Evolutionary conservation across 2,329 filamentous ascomycete genomes (phyloP), one percentile per base, ranked within the genome.

Genomic region (Microsporum canis): DNA sequence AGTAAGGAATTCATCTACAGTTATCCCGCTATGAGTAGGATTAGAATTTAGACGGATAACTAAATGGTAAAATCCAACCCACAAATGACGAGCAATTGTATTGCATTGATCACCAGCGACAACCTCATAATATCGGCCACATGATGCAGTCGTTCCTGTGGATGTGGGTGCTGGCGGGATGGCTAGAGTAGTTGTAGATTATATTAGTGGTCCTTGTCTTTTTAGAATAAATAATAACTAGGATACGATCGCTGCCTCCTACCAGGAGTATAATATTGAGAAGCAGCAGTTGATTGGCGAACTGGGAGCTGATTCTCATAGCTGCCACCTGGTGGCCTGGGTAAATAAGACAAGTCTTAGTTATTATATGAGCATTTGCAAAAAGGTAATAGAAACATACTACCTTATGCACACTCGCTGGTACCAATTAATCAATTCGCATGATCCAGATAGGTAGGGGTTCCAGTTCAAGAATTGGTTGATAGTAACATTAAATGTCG

Each of bases 361-460:
- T 23, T 23, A 23, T 23, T 41, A 41, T 41, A 41, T 51, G 5
- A 62, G 61, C 2, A 41, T 41, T 41, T 5, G 12, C 38, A 5
- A 41, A 41, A 41, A 41, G 12, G 38, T 3, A 39, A 39, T 36
- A 12, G 34, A 57, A 56, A 27, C 56, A 33, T 14, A 29, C 39
- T 61, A 62, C 39, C 33, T 38, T 34, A 58, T 57, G 29, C 55
- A 29, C 10, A 29, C 36, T 57, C 34, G 27, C 23, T 57, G 29
- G 55, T 39, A 14, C 27, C 27, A 7, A 60, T 12, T 1, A 39
- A 61, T n/a, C 49, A 29, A 3, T 65, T 38, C 17, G 61, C 27
- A 59, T 68, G 66, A 49, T 65, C 64, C 2, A 60, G 10, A 57
- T 65, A 68, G n/a, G 66, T 66, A 43, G 63, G 27, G 27, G 60